A percentile compares a stretch with the other conserved stretches of the same genome.
These are phyloP conservation scores for Leishmania aethiopica DNA, from an alignment of 208 protist genomes.

Conservation along the genomic window DNA sequence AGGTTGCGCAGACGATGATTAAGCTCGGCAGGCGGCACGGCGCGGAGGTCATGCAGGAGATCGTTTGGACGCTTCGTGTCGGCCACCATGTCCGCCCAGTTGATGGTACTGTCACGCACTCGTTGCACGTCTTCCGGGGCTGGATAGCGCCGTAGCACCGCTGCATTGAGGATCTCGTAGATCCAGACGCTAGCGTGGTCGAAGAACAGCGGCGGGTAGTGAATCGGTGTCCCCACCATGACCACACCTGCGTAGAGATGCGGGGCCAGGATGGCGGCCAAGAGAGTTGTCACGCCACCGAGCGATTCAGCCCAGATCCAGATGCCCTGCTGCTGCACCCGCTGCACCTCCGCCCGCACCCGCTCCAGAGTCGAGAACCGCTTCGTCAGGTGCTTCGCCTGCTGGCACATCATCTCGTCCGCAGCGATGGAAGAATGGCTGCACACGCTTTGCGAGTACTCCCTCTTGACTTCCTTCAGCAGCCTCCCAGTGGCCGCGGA, in stretches of 20 bases:
- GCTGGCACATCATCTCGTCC: constrained; percentile 22
- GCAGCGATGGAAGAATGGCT: constrained; percentile 13
- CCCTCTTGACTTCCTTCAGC: constrained; percentile 34
- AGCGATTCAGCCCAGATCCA: constrained; percentile 83
- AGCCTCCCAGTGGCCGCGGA: constrained; percentile 20
- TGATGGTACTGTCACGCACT: neutral
- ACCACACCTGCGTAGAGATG: constrained; percentile 69
- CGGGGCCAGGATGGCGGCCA: constrained; percentile 60
- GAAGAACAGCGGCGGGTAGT: constrained; percentile 76
- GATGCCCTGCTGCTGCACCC: constrained; percentile 45
- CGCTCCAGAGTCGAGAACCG: constrained; percentile 51
- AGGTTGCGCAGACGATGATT: constrained; percentile 41
- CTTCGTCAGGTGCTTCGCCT: constrained; percentile 34
- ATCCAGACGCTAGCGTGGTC: constrained; percentile 57
- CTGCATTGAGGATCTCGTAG: constrained; percentile 51
- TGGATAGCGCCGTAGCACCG: constrained; percentile 31
- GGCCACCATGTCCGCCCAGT: constrained; percentile 35
- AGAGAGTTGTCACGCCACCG: constrained; percentile 56
- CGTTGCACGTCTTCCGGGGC: neutral
- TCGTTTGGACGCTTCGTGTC: constrained; percentile 20
- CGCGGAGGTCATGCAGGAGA: constrained; percentile 38
- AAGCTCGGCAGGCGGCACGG: constrained; percentile 32
- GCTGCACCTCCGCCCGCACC: constrained; percentile 51
- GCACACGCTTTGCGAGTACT: constrained; percentile 53
- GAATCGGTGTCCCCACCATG: constrained; percentile 62